Evolutionary conservation across 2,329 filamentous ascomycete genomes (phyloP).

Genomic region (Aspergillus sp.): DNA sequence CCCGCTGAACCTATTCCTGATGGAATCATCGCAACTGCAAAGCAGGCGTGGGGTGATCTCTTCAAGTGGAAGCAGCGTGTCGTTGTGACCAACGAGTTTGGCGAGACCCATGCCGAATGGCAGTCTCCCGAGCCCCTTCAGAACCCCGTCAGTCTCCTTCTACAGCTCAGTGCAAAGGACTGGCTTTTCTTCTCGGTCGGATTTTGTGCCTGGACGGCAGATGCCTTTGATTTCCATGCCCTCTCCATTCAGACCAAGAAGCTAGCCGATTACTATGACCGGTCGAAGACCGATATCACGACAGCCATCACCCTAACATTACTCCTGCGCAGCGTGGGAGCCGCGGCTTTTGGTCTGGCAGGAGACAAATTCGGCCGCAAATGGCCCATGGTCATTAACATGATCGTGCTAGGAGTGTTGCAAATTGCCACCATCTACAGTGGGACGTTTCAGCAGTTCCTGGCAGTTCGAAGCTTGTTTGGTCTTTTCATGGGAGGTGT

Average conservation of each 20-base stretch:
- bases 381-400: conserved; percentile 75
- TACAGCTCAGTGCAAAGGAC: conserved; percentile 58
- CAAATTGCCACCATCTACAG: conserved; percentile 78
- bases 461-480: conserved; percentile 69
- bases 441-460: conserved; percentile 65
- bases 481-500: conserved; percentile 78
- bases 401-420: conserved; percentile 65
- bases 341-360: conserved; percentile 69
- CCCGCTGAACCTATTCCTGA: conserved; percentile 64
- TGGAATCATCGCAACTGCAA: conserved; percentile 60
- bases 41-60: conserved; percentile 60
- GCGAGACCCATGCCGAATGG: conserved; percentile 66
- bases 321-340: conserved; percentile 69
- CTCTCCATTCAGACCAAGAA: conserved; percentile 74
- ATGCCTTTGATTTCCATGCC: conserved; percentile 80
- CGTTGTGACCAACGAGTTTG: conserved; percentile 48
- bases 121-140: conserved; percentile 59
- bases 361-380: conserved; percentile 78
- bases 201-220: conserved; percentile 71
- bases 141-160: conserved; percentile 66
- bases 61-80: conserved; percentile 73
- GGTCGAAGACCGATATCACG: conserved; percentile 64
- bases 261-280: conserved; percentile 55
- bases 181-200: conserved; percentile 76
- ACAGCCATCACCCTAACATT: conserved; percentile 61